A percentile compares a stretch with the other conserved stretches of the same genome.
Conservation (phyloP, 208 protist species). For the Herpetomonas samuelpessoai region DNA sequence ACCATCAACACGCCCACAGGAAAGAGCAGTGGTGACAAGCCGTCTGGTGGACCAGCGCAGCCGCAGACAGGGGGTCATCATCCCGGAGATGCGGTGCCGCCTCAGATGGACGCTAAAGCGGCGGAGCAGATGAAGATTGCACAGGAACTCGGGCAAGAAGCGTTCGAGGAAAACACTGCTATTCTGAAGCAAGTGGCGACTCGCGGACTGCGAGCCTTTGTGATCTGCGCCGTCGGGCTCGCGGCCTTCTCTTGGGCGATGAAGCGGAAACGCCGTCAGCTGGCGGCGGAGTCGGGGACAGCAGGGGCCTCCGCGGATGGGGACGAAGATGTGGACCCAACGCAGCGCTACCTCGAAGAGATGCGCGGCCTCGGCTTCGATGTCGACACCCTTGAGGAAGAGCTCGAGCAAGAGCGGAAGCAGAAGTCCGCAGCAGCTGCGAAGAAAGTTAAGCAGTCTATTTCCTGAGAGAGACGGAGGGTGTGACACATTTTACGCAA, state of each 20-base stretch:
- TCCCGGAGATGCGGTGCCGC: no score
- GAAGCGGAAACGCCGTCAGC: slow-evolving; percentile 29
- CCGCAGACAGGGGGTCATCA: no score
- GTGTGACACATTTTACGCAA: no score
- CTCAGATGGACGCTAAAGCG: slow-evolving; percentile 54
- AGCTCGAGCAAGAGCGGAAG: slow-evolving; percentile 43
- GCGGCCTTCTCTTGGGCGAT: slow-evolving; percentile 49
- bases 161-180: slow-evolving; percentile 73
- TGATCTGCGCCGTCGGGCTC: slow-evolving; percentile 51
- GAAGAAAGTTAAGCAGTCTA: not conserved
- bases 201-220: slow-evolving; percentile 67
- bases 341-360: slow-evolving; percentile 70
- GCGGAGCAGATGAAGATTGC: slow-evolving; percentile 53
- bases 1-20: no score
- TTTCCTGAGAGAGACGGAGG: not conserved
- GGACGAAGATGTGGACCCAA: slow-evolving; percentile 40
- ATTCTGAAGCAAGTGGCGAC: slow-evolving; percentile 65
- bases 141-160: slow-evolving; percentile 49
- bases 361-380: slow-evolving; percentile 84
- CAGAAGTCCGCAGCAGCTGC: slow-evolving; percentile 10
- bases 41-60: no score
- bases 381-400: slow-evolving; percentile 79
- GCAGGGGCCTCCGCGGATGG: not conserved
- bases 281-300: slow-evolving; percentile 6
- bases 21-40: no score